These are phyloP conservation scores for Chlorella variabilis DNA, from an alignment of 163 green algal species.

Conservation along the genomic window DNA sequence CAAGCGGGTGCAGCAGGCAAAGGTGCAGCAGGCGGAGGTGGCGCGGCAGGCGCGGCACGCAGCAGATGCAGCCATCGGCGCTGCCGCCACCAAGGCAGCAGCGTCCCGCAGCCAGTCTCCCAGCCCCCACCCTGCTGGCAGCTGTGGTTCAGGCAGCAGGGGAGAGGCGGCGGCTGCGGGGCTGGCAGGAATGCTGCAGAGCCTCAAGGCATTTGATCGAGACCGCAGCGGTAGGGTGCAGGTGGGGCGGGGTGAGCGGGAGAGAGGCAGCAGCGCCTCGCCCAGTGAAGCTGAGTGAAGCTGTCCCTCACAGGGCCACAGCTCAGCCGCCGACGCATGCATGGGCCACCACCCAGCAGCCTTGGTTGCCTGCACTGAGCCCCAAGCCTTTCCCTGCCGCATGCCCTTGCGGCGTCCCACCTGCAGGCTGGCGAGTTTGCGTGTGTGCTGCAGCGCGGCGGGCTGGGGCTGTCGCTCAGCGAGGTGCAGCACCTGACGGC, in stretches of 20 bases:
- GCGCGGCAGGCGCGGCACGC: background rate
- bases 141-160: background rate
- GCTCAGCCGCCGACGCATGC: too few relatives aligned
- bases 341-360: too few relatives aligned
- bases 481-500: background rate
- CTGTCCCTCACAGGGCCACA: too few relatives aligned
- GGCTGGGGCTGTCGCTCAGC: conserved; percentile 18
- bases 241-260: background rate
- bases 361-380: too few relatives aligned
- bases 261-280: background rate
- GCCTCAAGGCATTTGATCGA: background rate
- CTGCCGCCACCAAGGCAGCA: background rate
- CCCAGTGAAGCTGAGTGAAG: background rate
- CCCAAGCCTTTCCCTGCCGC: too few relatives aligned
- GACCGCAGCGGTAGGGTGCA: conserved; percentile 24
- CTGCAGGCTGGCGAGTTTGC: conserved; percentile 22
- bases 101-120: background rate
- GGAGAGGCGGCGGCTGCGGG: background rate
- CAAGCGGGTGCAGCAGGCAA: background rate
- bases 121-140: background rate
- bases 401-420: too few relatives aligned
- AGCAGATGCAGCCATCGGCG: background rate
- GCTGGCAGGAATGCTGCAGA: conserved; percentile 1
- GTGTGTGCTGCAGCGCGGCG: conserved; percentile 15
- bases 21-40: background rate